Conservation (phyloP, 2,329 filamentous ascomycete species). For the Aspergillus awamori region DNA sequence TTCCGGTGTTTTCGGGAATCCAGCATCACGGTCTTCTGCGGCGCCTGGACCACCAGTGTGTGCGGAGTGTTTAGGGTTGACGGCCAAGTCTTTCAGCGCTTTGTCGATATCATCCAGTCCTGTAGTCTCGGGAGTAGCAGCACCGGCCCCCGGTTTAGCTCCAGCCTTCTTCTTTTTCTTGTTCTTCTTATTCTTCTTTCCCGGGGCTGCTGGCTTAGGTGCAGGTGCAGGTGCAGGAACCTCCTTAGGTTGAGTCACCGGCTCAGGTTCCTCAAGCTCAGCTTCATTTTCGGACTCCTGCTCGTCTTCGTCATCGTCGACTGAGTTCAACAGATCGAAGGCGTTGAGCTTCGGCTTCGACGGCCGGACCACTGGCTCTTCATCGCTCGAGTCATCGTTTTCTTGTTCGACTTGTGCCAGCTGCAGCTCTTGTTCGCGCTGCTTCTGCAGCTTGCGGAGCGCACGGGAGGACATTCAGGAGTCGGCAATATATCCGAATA, state of each 20-base stretch:
- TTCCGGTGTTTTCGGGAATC: conserved; percentile 46
- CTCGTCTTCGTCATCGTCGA: conserved; percentile 44
- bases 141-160: conserved; percentile 36
- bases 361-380: conserved; percentile 38
- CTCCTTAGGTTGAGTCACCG: conserved; percentile 19
- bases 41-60: conserved; percentile 28
- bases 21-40: conserved; percentile 39
- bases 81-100: conserved; percentile 62
- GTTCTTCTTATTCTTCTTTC: conserved; percentile 52
- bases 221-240: conserved; percentile 19
- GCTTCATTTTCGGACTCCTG: conserved; percentile 36
- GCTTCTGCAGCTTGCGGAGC: conserved; percentile 65
- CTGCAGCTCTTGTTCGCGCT: conserved; percentile 61
- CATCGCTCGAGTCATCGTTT: conserved; percentile 44
- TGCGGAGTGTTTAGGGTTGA: conserved; percentile 36
- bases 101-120: conserved; percentile 67
- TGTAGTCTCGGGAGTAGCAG: conserved; percentile 26
- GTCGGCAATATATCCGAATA: not conserved
- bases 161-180: conserved; percentile 66
- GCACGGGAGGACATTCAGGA: conserved; percentile 65
- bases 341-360: conserved; percentile 52
- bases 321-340: conserved; percentile 57
- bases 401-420: conserved; percentile 39
- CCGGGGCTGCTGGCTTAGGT: conserved; percentile 22
- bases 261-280: conserved; percentile 14